These are phyloP conservation scores for Lentinula detonsa DNA, from an alignment of 768 basidiomycete species.

Conservation along the genomic window DNA sequence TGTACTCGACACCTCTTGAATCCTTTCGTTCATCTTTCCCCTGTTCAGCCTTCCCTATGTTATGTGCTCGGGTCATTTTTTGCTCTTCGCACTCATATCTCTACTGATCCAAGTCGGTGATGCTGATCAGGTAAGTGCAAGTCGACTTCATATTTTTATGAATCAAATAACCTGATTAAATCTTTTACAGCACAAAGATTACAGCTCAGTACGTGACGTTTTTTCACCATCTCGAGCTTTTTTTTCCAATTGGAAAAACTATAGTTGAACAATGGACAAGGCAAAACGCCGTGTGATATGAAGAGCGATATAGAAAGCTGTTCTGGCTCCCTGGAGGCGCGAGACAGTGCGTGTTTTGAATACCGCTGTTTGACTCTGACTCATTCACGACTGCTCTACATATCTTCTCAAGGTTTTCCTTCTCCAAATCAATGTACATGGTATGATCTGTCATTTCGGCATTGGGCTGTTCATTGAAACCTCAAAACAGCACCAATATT, in stretches of 20 bases:
- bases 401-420: background rate
- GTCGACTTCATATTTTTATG: background rate
- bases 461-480: background rate
- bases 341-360: background rate
- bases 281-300: constrained; percentile 4
- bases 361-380: background rate
- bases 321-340: constrained; percentile 14
- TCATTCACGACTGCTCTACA: background rate
- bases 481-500: constrained; percentile 21
- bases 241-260: background rate
- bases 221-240: background rate
- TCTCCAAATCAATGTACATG: constrained; percentile 6
- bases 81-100: background rate
- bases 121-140: background rate
- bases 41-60: background rate
- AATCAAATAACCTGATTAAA: background rate
- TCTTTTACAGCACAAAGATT: background rate
- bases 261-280: background rate
- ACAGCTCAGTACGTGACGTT: background rate
- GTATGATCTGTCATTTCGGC: background rate
- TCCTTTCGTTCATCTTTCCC: background rate
- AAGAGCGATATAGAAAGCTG: constrained; percentile 34
- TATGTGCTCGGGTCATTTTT: background rate
- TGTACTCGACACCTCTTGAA: background rate
- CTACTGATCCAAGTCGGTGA: background rate